phyloP scores from a whole-genome alignment of 768 basidiomycete genomes.

The Rhodotorula toruloides region DNA sequence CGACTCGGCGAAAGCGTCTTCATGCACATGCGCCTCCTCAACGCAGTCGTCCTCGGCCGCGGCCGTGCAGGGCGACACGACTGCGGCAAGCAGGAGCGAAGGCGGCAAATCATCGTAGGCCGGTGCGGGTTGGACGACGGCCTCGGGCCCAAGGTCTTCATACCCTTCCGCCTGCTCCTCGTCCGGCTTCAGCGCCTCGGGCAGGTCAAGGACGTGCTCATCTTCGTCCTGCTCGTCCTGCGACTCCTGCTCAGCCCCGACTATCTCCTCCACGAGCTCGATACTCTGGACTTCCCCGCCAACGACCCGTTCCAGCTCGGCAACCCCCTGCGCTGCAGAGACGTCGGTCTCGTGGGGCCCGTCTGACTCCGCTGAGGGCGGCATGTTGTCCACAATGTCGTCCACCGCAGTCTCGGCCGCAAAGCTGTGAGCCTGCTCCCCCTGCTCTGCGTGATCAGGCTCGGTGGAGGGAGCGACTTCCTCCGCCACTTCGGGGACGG shows the following conservation, averaged over 20 bases:
- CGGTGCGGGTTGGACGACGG: background rate
- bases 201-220: background rate
- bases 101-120: background rate
- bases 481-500: background rate
- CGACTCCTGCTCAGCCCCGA: background rate
- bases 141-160: background rate
- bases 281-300: too few species aligned
- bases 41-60: background rate
- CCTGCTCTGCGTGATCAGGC: background rate
- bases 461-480: too few species aligned
- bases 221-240: background rate
- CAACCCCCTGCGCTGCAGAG: background rate
- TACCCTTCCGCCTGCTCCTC: background rate
- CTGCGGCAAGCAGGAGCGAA: background rate
- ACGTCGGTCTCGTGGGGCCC: background rate
- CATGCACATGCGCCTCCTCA: background rate
- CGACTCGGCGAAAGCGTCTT: too few species aligned
- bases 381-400: background rate
- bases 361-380: background rate
- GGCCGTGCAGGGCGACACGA: background rate
- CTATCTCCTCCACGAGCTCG: background rate
- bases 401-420: background rate
- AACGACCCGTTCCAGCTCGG: background rate
- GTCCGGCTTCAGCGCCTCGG: background rate
- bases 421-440: background rate